Percentiles rank a stretch among this genome's conserved stretches.
These are phyloP conservation scores for Takakia lepidozioides DNA, from an alignment of 225 moss, liverwort and hornwort genomes.

Conservation along the genomic window DNA sequence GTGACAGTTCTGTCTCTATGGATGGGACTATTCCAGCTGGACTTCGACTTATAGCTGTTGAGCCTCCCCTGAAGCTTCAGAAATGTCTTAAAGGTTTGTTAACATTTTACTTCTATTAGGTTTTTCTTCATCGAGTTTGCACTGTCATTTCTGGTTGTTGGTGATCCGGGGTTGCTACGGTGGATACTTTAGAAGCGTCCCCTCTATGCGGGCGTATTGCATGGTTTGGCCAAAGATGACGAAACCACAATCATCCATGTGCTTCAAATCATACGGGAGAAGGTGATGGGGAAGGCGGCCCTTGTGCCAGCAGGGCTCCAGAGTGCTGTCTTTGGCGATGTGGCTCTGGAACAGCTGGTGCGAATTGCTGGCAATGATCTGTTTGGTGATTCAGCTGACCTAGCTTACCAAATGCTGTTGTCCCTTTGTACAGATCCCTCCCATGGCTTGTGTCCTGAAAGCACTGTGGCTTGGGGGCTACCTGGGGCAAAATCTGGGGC, in stretches of 20 bases:
- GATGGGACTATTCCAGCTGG: too few relatives aligned
- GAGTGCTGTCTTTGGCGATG: conserved; percentile 93
- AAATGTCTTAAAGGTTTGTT: too few relatives aligned
- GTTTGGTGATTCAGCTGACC: conserved; percentile 51
- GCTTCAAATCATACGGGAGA: conserved; percentile 64
- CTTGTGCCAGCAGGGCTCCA: conserved; percentile 87
- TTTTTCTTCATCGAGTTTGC: conserved; percentile 83
- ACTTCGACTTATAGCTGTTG: too few relatives aligned
- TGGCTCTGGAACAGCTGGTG: conserved; percentile 85
- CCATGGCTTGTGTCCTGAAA: conserved; percentile 86
- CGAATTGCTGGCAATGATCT: conserved; percentile 69
- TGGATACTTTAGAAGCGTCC: conserved; percentile 97
- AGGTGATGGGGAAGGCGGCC: conserved; percentile 75
- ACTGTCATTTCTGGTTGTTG: conserved; percentile 75
- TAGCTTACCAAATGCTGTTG: conserved; percentile 69
- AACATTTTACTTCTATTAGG: conserved; percentile 10
- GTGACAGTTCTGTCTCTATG: too few relatives aligned
- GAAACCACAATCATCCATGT: conserved; percentile 60
- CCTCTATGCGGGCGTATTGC: conserved; percentile 85
- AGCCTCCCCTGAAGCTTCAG: too few relatives aligned
- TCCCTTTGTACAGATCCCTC: conserved; percentile 91
- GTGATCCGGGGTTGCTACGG: conserved; percentile 85
- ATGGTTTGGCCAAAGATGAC: conserved; percentile 77
- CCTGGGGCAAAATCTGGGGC: conserved; percentile 36
- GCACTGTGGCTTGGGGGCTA: conserved; percentile 43